Evolutionary conservation across 2,329 filamentous ascomycete genomes (phyloP), one percentile per base, ranked within the genome.

Genomic region (Elsinoe arachidis): DNA sequence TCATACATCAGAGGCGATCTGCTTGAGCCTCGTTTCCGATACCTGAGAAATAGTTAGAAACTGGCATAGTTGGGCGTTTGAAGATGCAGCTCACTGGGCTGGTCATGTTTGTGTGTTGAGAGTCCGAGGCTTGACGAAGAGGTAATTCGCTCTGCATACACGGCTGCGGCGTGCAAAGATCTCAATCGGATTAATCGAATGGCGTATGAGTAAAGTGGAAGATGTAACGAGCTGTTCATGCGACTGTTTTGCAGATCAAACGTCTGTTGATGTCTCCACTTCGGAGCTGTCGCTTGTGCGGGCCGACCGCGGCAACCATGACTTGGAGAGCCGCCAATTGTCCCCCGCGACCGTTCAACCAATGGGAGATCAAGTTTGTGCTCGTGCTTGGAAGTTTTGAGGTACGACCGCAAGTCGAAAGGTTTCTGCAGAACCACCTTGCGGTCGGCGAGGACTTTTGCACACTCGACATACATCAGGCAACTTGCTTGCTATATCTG

Each of bases 1-100:
- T 39, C 39, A 14, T 41, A 92, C 88, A 78, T 92, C 87, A 69
- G 82, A 84, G 65, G 88, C 86, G 70, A 96, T 92, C 76, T 93
- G 88, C 76, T 86, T 87, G 64, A 96, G 82, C 63, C 90, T 80
- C 67, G 83, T 85, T 65, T 84, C 80, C 60, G 87, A 80, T 66
- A 95, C 80, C 60, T 90, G 90, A 92, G 67, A 33, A 38, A 15
- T 30, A 9, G 54, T 49, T 2, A 55, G 43, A 39, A 37, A 15
- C 49, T 37, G 7, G 35, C 3, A 23, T 2, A 30, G 15, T 5
- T 33, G 56, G 33, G 46, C 30, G 12, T 23, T 17, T 12, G 17
- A 17, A 33, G 10, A 30, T 14, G 21, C n/a, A 19, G 34, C 52
- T 43, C 26, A 44, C 52, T 41, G 34, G 37, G 33, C n/a, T 39